phyloP scores from a whole-genome alignment of 306 rosid genomes.

The Prunus fruticosa region DNA sequence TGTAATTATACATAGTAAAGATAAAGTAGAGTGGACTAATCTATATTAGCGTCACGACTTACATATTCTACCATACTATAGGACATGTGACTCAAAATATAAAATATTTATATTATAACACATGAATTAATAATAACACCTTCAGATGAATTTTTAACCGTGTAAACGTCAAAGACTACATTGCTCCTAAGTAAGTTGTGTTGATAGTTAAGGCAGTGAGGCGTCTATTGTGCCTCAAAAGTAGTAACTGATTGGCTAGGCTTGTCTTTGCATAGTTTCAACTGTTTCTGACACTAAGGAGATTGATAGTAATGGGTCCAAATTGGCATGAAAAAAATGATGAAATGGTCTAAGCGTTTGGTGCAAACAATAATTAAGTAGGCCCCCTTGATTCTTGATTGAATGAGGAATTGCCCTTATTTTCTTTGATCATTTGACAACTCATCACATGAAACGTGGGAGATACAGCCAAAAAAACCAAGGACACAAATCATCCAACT shows the following conservation, averaged over 20 bases:
- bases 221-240: neutral
- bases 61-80: too few species aligned
- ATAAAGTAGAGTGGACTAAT: too few species aligned
- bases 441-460: constrained; percentile 21
- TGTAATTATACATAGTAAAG: too few species aligned
- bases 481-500: neutral
- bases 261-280: neutral
- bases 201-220: neutral
- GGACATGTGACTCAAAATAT: too few species aligned
- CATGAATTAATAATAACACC: too few species aligned
- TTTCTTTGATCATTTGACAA: neutral
- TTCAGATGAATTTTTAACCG: too few species aligned
- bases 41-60: too few species aligned
- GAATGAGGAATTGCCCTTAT: neutral
- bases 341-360: constrained; percentile 4
- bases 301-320: constrained; percentile 13
- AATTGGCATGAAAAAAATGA: neutral
- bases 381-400: constrained; percentile 6
- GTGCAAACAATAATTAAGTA: constrained; percentile 7
- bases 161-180: too few species aligned
- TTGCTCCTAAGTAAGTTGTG: too few species aligned
- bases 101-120: too few species aligned
- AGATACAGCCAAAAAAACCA: neutral
- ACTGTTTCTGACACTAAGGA: neutral
- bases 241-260: neutral